phyloP scores from a whole-genome alignment of 2,329 filamentous ascomycete species.

The Emericellopsis cladophorae region DNA sequence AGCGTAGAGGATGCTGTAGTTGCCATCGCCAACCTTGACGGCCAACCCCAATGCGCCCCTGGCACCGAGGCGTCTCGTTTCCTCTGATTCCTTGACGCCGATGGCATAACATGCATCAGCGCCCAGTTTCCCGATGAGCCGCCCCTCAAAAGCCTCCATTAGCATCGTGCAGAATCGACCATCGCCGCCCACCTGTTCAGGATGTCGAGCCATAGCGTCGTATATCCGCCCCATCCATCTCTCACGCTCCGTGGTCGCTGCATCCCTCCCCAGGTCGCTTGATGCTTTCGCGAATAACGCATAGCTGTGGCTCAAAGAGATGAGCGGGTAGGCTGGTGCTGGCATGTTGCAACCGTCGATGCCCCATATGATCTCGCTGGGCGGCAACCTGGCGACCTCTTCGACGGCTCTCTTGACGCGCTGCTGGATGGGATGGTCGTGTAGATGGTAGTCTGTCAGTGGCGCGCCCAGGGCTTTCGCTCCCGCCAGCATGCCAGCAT shows the following conservation, averaged over 20 bases:
- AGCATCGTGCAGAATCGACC: conserved; percentile 32
- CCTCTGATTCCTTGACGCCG: conserved; percentile 22
- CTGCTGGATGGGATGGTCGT: conserved; percentile 22
- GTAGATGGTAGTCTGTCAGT: conserved; percentile 19
- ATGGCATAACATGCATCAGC: conserved; percentile 35
- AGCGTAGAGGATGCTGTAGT: conserved; percentile 26
- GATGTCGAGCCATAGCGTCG: conserved; percentile 25
- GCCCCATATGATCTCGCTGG: conserved; percentile 22
- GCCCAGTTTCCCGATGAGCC: conserved; percentile 31
- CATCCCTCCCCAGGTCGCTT: conserved; percentile 2
- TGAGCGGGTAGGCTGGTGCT: conserved; percentile 27
- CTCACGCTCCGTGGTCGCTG: conserved; percentile 4
- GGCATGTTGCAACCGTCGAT: conserved; percentile 34
- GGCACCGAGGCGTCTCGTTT: conserved; percentile 21
- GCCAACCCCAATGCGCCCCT: conserved; percentile 26
- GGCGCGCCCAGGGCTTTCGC: conserved; percentile 19
- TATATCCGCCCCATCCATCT: conserved; percentile 20
- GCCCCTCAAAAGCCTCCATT: conserved; percentile 23
- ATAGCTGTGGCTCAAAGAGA: conserved; percentile 19
- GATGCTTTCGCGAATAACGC: conserved; percentile 22
- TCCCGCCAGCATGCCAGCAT: conserved; percentile 31
- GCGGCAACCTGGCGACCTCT: conserved; percentile 16
- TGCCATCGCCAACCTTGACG: conserved; percentile 36
- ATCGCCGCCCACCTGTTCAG: conserved; percentile 30
- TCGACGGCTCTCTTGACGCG: conserved; percentile 21